Evolutionary conservation across 257 asterid species (phyloP).

Genomic region (Linaria vulgaris): DNA sequence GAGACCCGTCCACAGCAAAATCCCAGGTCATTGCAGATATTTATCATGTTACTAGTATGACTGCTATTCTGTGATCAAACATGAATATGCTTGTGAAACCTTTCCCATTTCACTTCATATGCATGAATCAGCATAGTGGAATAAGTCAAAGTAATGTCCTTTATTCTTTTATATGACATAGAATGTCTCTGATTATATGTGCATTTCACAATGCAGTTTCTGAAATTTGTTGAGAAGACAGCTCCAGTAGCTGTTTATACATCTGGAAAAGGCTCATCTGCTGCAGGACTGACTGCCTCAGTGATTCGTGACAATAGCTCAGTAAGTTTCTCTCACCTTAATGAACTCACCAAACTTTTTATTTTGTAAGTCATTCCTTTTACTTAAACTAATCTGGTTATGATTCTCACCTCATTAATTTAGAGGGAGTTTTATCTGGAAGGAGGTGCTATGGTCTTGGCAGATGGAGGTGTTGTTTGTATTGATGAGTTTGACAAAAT

Average conservation of each 20-base stretch:
- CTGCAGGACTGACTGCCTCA: constrained; percentile 99
- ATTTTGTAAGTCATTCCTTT: constrained; percentile 5
- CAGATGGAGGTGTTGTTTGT: constrained; percentile 99
- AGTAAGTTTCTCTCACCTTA: constrained; percentile 44
- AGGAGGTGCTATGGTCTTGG: constrained; percentile 99
- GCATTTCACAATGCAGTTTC: constrained; percentile 56
- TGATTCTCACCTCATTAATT: constrained; percentile 27
- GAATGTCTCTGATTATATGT: background rate
- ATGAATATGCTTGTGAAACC: constrained; percentile 7
- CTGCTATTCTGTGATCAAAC: background rate
- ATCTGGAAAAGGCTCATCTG: constrained; percentile 98
- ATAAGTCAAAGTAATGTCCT: background rate
- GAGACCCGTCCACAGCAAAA: constrained; percentile 99
- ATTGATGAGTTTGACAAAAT: constrained; percentile 98
- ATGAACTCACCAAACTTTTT: constrained; percentile 16
- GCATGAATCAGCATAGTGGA: background rate
- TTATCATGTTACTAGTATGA: background rate
- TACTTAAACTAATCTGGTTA: constrained; percentile 1
- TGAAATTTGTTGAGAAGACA: constrained; percentile 97
- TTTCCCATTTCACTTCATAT: background rate
- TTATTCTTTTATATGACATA: background rate
- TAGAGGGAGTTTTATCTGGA: constrained; percentile 97
- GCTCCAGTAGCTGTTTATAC: constrained; percentile 98
- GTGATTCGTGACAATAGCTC: constrained; percentile 96
- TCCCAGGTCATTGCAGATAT: constrained; percentile 67